Base-by-base conservation (phyloP, 225 moss, liverwort and hornwort genomes). In the Rhytidiadelphus loreus region DNA sequence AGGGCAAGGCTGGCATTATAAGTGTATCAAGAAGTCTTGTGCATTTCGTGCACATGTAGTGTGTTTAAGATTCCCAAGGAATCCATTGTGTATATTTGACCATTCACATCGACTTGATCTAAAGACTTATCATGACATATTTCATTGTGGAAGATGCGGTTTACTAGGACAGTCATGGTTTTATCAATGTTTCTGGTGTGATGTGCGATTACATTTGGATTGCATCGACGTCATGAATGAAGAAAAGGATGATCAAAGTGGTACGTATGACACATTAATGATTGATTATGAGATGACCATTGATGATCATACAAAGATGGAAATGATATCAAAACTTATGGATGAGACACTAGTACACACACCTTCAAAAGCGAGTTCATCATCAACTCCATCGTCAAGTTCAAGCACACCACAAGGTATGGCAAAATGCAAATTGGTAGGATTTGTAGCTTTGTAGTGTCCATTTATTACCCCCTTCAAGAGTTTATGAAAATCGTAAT, bases 71-170 rank as follows among this genome's bases (percentile, higher is more conserved):
- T 26, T 1, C 3, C 8, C 0, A 0, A 8, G 3, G 0, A n/a
- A n/a, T n/a, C 5, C 5, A 0, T 41, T 26, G 8, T 70, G 41
- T 1, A 14, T 26, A 70, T 70, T 41, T 70, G 41, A 41, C 70
- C 41, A 14, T 4, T 70, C 41, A 15, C 70, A 70, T 26, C 41
- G 3, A 7, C 2, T n/a, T 66, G 1, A 1, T 37, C 21, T 1
- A 21, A 1, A 18, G 3, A 6, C 0, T 11, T 0, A 0, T 2
- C 22, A 22, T 12, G 1, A 7, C 1, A 8, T 70, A 39, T 70
- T 70, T 41, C 2, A 16, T 41, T 70, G 70, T 1, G 5, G 41
- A 25, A 41, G 15, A 70, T 70, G 70, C 16, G 15, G 15, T 5
- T 41, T 26, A 70, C 41, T 70, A 70, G 41, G 41, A 70, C 41